Percentiles rank a stretch among this genome's conserved stretches.
Evolutionary conservation across 805 yeast species (phyloP).

Genomic region (Candida odintsovae): DNA sequence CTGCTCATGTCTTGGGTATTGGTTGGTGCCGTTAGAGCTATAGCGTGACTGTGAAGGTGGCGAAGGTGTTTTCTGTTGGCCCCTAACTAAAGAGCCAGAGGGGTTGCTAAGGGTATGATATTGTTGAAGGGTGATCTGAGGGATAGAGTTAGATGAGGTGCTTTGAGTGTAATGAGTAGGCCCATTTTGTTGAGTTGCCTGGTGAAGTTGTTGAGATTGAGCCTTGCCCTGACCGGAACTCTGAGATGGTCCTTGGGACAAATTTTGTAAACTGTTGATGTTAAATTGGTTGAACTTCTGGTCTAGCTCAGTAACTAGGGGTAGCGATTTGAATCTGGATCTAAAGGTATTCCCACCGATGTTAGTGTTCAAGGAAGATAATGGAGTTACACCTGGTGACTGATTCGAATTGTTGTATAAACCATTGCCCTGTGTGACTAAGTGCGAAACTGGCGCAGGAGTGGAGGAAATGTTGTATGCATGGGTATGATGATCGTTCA

Average conservation of each 20-base stretch:
- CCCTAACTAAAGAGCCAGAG: neutral
- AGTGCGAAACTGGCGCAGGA: conserved; percentile 1
- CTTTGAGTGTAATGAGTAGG: conserved; percentile 2
- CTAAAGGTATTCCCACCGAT: conserved; percentile 23
- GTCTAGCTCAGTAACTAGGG: conserved; percentile 30
- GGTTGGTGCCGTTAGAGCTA: neutral
- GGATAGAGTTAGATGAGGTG: conserved; percentile 12
- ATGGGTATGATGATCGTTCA: conserved; percentile 17
- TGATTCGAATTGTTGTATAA: conserved; percentile 3
- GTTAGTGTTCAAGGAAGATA: conserved; percentile 16
- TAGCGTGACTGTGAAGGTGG: neutral
- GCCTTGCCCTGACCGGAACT: neutral
- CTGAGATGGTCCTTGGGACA: conserved; percentile 8
- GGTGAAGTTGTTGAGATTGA: conserved; percentile 4
- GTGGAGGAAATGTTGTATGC: conserved; percentile 15
- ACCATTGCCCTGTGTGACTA: conserved; percentile 1
- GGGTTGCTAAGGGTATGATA: conserved; percentile 2
- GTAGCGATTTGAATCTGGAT: conserved; percentile 26
- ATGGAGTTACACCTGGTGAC: conserved; percentile 12
- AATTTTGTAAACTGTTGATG: conserved; percentile 18
- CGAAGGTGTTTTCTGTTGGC: neutral
- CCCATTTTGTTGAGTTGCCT: conserved; percentile 2
- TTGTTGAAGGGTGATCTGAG: conserved; percentile 19
- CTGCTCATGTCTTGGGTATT: neutral
- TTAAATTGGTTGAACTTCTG: conserved; percentile 23